Evolutionary conservation across 75 land plant species (phyloP).

Genomic region (Selaginella tamariscina): DNA sequence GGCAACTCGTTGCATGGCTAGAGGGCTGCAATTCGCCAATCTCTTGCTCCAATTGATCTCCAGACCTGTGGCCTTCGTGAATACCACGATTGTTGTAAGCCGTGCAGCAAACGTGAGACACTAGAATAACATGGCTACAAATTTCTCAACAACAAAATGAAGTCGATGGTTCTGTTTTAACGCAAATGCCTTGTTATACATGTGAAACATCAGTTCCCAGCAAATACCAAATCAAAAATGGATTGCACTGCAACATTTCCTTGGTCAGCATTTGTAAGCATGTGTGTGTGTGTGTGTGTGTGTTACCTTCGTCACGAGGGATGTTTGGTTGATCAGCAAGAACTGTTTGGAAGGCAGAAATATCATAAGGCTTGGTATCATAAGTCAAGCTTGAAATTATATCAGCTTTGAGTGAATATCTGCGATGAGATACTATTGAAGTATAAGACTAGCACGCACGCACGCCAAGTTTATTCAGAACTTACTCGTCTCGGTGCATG

Average conservation of each 20-base stretch:
- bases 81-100: no score
- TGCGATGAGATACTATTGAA: not conserved
- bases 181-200: no score
- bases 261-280: not conserved
- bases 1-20: no score
- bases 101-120: no score
- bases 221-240: not conserved
- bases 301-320: not conserved
- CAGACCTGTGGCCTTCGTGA: no score
- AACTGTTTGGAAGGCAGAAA: not conserved
- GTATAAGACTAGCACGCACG: not conserved
- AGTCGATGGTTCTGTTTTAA: no score
- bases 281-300: not conserved
- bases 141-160: no score
- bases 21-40: no score
- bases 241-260: not conserved
- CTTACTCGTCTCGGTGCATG: slow-evolving; percentile 74
- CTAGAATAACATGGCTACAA: no score
- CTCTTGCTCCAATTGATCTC: no score
- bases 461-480: not conserved
- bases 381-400: not conserved
- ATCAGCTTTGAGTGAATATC: not conserved
- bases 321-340: not conserved
- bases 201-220: no score
- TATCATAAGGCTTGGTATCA: not conserved